Conservation (phyloP, 257 asterid genomes). For the Nicotiana paniculata region DNA sequence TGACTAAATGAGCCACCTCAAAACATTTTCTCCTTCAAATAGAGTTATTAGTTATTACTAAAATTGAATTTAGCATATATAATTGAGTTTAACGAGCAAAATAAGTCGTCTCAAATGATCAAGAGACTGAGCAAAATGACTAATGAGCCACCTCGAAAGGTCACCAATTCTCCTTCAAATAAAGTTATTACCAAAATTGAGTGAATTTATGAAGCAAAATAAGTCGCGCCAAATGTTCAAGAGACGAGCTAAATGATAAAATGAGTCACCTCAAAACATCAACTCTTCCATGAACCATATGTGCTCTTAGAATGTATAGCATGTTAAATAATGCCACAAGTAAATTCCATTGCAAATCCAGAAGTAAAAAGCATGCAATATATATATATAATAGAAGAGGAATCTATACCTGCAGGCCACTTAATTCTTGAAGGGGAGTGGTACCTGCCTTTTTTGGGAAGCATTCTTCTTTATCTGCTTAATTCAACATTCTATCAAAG, state of each 20-base stretch:
- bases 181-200: not conserved
- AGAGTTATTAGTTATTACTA: not conserved
- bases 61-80: not conserved
- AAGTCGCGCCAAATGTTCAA: not conserved
- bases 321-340: too few relatives aligned
- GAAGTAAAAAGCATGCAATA: not conserved
- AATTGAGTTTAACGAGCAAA: not conserved
- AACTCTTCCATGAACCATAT: not conserved
- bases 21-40: not conserved
- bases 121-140: not conserved
- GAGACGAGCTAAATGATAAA: not conserved
- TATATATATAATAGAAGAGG: not conserved
- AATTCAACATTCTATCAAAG: not conserved
- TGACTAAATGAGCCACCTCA: too few relatives aligned
- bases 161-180: not conserved
- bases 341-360: not conserved
- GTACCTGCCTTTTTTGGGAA: not conserved
- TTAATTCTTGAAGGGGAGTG: slow-evolving; percentile 10
- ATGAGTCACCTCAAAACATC: not conserved
- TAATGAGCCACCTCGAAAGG: too few relatives aligned
- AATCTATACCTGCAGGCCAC: slow-evolving; percentile 20
- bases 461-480: not conserved
- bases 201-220: not conserved
- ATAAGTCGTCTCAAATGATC: not conserved
- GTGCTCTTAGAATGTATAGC: not conserved